Percentiles rank a stretch among this genome's conserved stretches.
Evolutionary conservation across 1,284 basidiomycete species (phyloP).

Genomic region (Baeospora myosura): DNA sequence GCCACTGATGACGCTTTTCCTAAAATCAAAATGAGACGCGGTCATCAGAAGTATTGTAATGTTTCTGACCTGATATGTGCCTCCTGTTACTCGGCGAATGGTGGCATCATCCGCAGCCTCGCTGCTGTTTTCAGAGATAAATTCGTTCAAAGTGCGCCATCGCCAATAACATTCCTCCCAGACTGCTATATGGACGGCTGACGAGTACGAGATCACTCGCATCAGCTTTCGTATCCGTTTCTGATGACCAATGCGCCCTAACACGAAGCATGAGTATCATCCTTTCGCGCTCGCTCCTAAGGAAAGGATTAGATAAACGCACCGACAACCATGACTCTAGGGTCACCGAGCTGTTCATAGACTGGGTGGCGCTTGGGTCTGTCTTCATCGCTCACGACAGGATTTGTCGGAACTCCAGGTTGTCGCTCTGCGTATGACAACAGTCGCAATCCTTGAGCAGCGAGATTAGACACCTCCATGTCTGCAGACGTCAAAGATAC

Average conservation of each 20-base stretch:
- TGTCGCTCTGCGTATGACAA: constrained; percentile 60
- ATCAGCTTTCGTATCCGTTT: constrained; percentile 72
- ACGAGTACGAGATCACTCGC: constrained; percentile 55
- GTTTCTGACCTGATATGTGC: too few relatives aligned
- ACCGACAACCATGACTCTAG: constrained; percentile 63
- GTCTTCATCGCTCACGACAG: constrained; percentile 49
- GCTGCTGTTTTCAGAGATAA: constrained; percentile 37
- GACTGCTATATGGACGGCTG: constrained; percentile 61
- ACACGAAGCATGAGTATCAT: background rate
- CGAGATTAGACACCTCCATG: constrained; percentile 54
- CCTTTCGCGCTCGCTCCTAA: background rate
- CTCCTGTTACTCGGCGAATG: too few relatives aligned
- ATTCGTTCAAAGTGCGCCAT: constrained; percentile 51
- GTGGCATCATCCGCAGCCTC: constrained; percentile 10
- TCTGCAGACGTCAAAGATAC: constrained; percentile 65
- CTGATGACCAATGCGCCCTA: constrained; percentile 70
- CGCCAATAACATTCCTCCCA: constrained; percentile 79
- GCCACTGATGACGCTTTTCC: constrained; percentile 81
- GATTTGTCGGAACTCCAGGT: constrained; percentile 43
- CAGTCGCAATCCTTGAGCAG: constrained; percentile 60
- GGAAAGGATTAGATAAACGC: constrained; percentile 25
- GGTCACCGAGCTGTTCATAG: constrained; percentile 73
- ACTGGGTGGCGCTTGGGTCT: constrained; percentile 59
- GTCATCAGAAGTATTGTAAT: too few relatives aligned
- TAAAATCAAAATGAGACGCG: too few relatives aligned